These are phyloP conservation scores for Fusarium zealandicum DNA, from an alignment of 2,329 filamentous ascomycete species.

Conservation along the genomic window DNA sequence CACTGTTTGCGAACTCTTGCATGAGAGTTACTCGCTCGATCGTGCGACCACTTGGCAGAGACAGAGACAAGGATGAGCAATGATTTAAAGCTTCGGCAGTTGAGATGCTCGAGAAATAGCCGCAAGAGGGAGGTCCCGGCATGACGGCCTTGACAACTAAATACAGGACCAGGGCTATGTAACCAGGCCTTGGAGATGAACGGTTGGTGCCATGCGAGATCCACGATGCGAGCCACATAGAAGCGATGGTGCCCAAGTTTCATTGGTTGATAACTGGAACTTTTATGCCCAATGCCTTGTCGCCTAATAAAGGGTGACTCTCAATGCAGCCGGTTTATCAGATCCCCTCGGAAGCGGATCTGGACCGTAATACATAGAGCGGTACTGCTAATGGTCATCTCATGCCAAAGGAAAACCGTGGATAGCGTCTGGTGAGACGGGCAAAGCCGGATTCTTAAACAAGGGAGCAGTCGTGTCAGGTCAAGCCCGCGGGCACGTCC, in stretches of 20 bases:
- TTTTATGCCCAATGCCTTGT: neutral
- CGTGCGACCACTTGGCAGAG: neutral
- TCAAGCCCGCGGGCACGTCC: constrained; percentile 1
- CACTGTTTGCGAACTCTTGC: neutral
- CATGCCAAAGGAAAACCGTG: constrained; percentile 10
- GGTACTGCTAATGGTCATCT: constrained; percentile 15
- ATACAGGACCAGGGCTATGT: constrained; percentile 12
- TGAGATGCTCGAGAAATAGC: neutral
- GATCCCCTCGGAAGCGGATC: constrained; percentile 3
- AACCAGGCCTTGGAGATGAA: constrained; percentile 24
- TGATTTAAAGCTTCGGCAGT: neutral
- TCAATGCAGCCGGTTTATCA: constrained; percentile 2
- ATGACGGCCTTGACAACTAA: neutral
- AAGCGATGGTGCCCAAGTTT: neutral
- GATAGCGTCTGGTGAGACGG: constrained; percentile 5
- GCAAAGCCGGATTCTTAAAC: neutral
- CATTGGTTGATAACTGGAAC: constrained; percentile 13
- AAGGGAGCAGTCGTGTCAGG: neutral
- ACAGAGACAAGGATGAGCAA: neutral
- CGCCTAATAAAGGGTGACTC: too few species aligned
- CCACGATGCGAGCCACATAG: constrained; percentile 7
- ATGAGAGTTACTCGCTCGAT: neutral
- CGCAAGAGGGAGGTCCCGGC: neutral
- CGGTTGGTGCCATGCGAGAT: constrained; percentile 19
- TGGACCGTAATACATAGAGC: constrained; percentile 3